Base-by-base conservation (phyloP, 495 filamentous ascomycete species). In the Usnea hakonensis region DNA sequence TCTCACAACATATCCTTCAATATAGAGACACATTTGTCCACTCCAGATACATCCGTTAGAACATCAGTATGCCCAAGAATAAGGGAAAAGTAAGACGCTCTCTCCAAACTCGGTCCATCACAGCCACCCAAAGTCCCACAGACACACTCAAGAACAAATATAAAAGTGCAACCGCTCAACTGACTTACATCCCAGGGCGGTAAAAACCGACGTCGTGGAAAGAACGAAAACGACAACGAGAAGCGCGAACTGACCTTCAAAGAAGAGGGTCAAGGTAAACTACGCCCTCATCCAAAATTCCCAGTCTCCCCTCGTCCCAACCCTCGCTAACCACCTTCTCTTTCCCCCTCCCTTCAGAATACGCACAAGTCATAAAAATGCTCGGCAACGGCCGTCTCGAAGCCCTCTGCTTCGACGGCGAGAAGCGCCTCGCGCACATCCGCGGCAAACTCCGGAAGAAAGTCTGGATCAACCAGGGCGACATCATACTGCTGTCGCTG, bases 151-250 rank as follows among this genome's bases (percentile, higher is more conserved):
- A 16, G 30, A 41, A 41, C 23, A n/a, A 38, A 4, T 5, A 14
- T 2, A n/a, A 35, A 32, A 54, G 32, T 37, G 28, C 11, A 2
- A 21, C 28, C 8, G 9, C n/a, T 35, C 37, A 33, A 33, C 63
- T 58, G 53, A 38, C 23, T 55, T 19, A 36, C 21, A 16, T 28
- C 41, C 33, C n/a, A 97, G 89, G 94, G 94, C 75, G 94, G 94
- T 82, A 98, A 97, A 83, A 98, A 98, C 78, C 81, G 94, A 74
- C 85, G 94, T 80, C 87, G 94, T 78, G 94, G 94, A 77, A 98
- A 97, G 90, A 98, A 98, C 83, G 94, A 98, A 82, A 97, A 97
- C 82, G 91, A 95, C 81, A 96, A 96, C 72, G 93, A 97, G 81
- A 97, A 97, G 85, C 94, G 94, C 73, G 94, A 98, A 77, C 84